Base-by-base conservation (phyloP, 495 filamentous ascomycete species). In the Penicillium desertorum region DNA sequence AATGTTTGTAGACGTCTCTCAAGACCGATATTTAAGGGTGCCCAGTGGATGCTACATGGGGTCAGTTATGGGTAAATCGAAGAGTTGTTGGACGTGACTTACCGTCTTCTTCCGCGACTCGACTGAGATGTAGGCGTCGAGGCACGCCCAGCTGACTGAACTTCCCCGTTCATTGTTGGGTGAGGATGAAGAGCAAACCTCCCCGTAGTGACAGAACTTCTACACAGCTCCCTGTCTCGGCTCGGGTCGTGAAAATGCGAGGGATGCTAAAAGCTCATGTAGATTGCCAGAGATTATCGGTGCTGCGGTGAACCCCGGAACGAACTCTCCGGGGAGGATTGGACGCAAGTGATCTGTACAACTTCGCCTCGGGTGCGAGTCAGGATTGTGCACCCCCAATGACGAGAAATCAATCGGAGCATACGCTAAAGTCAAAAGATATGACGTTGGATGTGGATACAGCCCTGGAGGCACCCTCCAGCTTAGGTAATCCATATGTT, bases 1-100 rank as follows among this genome's bases (percentile, higher is more conserved):
- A 91, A 71, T 0, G 92, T 98, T 71, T 98, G 94, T 11, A 96
- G 76, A 34, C 95, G 86, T 23, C 94, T 83, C 70, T 89, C 84
- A 17, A 96, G 73, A 3, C 95, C 93, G 16, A 98, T 81, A 64
- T 91, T 91, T 58, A 93, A 76, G 17, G 94, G 94, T 17, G 94
- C 94, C 78, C 89, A 96, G 53, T 86, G 84, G 62, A 96, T 84
- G 25, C 86, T 87, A 37, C 2, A 9, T 9, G 3, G 1, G 20
- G 32, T 55, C 5, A 47, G 53, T 55, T 11, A 29, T 4, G 14
- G 20, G 16, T 39, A 16, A 12, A 23, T 36, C 25, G 25, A 29
- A 12, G 27, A 17, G 8, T 11, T 27, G 22, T 55, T 29, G 34
- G 17, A n/a, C 17, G 4, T 47, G 23, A 17, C 22, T 53, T 55